A percentile compares a stretch with the other conserved stretches of the same genome.
phyloP scores from a whole-genome alignment of 495 filamentous ascomycete species.

The Aspergillus avenaceus region DNA sequence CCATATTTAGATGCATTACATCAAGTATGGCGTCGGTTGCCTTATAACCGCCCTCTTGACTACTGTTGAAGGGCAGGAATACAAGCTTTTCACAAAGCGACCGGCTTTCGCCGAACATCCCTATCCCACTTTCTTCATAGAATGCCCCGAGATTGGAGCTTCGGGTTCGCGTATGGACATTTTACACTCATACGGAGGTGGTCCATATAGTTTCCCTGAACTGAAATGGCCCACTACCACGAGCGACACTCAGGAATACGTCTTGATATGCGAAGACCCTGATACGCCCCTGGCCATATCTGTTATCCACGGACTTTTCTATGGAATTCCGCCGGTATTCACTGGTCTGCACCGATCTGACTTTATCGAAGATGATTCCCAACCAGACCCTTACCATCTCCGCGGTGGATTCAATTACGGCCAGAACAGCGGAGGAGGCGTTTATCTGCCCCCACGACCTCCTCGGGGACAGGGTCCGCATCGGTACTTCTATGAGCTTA shows the following conservation, averaged over 20 bases:
- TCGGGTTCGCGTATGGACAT: constrained; percentile 33
- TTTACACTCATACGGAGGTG: constrained; percentile 39
- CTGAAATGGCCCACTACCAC: constrained; percentile 37
- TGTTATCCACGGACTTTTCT: constrained; percentile 44
- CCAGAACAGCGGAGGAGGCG: constrained; percentile 28
- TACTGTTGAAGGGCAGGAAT: constrained; percentile 38
- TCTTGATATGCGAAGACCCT: constrained; percentile 47
- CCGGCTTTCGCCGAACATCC: constrained; percentile 38
- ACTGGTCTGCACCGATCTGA: constrained; percentile 34
- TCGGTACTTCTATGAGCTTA: constrained; percentile 47
- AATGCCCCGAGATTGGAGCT: constrained; percentile 40
- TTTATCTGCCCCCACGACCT: constrained; percentile 40
- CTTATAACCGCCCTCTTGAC: constrained; percentile 21
- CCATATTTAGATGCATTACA: constrained; percentile 16
- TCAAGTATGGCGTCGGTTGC: constrained; percentile 36
- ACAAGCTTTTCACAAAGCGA: constrained; percentile 41
- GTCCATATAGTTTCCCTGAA: constrained; percentile 38
- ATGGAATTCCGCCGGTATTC: constrained; percentile 34
- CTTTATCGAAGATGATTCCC: constrained; percentile 23
- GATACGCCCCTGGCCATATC: constrained; percentile 45
- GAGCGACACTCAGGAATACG: constrained; percentile 37
- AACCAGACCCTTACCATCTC: constrained; percentile 19
- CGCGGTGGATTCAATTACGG: constrained; percentile 46
- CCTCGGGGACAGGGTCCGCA: constrained; percentile 44
- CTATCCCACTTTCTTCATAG: constrained; percentile 38